Evolutionary conservation across 495 filamentous ascomycete species (phyloP), one percentile per base, ranked within the genome.

Genomic region (Penicillium ochrochloron): DNA sequence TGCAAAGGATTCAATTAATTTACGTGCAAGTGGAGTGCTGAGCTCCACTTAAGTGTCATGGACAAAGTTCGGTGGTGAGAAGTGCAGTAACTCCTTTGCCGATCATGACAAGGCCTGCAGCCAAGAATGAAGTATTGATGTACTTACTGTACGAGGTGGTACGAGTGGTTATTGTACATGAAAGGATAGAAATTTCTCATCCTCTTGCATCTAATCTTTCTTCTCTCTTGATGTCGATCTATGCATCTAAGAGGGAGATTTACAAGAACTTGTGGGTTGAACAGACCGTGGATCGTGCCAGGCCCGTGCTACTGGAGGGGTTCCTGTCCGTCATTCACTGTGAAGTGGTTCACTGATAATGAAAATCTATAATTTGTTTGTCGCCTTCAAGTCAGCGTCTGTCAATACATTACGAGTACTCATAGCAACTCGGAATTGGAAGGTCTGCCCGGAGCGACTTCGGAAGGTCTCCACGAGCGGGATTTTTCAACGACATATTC

Each of bases 1-100:
- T 31, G 15, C 7, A 35, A 8, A 63, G 14, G 50, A 59, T 61
- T 51, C 25, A 50, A 52, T 25, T 48, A 23, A 23, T 21, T 60
- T 55, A 56, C 39, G n/a, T 10, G 23, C 42, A 21, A 33, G 61
- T 60, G 61, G 65, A 64, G 60, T 21, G 33, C 19, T 0, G 3
- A 21, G 58, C 23, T 42, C 59, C 59, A 65, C 59, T 46, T 51
- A 10, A 51, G 11, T 51, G 23, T n/a, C 2, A 29, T 51, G 48
- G 48, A 51, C 48, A 51, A 51, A 51, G 23, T 29, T 29, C 29
- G 12, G 23, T 27, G 25, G 25, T 34, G 21, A 60, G 41, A 21
- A 46, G n/a, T 11, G 11, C 48, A 50, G 55, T 10, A 42, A 57
- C 25, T 59, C 44, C 55, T n/a, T 27, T 48, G 65, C 44, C 44